Conservation (phyloP, 148 eudicot genomes). For the Nyssa sinensis region DNA sequence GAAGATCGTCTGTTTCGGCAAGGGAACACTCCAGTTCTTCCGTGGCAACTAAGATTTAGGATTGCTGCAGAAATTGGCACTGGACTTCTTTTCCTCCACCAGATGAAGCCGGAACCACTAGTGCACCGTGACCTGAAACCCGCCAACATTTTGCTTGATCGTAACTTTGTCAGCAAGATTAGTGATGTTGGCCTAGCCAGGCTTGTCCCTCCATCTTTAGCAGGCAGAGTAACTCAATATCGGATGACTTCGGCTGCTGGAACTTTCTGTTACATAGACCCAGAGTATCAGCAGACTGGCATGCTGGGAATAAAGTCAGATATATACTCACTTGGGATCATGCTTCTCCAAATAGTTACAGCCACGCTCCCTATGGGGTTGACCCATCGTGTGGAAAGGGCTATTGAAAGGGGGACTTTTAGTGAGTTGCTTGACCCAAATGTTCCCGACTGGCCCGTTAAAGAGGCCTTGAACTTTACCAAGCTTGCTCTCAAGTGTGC, state of each 20-base stretch:
- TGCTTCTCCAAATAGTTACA: slow-evolving; percentile 40
- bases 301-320: slow-evolving; percentile 46
- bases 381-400: slow-evolving; percentile 35
- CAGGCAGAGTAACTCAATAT: slow-evolving; percentile 39
- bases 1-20: slow-evolving; percentile 39
- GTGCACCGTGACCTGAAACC: slow-evolving; percentile 48
- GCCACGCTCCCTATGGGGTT: slow-evolving; percentile 47
- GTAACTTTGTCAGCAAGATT: slow-evolving; percentile 43
- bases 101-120: slow-evolving; percentile 41
- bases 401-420: slow-evolving; percentile 37
- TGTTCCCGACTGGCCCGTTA: slow-evolving; percentile 36
- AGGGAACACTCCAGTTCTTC: slow-evolving; percentile 36
- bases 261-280: slow-evolving; percentile 48
- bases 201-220: slow-evolving; percentile 46
- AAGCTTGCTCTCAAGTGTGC: slow-evolving; percentile 37
- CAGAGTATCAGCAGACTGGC: slow-evolving; percentile 51
- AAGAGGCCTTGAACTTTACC: slow-evolving; percentile 28
- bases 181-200: slow-evolving; percentile 44
- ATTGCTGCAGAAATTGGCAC: slow-evolving; percentile 42
- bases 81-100: slow-evolving; percentile 46
- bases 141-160: slow-evolving; percentile 38
- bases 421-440: slow-evolving; percentile 32
- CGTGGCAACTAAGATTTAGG: slow-evolving; percentile 39
- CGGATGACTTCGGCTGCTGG: slow-evolving; percentile 46
- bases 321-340: slow-evolving; percentile 36